Evolutionary conservation across 2,329 filamentous ascomycete genomes (phyloP).

Genomic region (Aureobasidium leucospermi): DNA sequence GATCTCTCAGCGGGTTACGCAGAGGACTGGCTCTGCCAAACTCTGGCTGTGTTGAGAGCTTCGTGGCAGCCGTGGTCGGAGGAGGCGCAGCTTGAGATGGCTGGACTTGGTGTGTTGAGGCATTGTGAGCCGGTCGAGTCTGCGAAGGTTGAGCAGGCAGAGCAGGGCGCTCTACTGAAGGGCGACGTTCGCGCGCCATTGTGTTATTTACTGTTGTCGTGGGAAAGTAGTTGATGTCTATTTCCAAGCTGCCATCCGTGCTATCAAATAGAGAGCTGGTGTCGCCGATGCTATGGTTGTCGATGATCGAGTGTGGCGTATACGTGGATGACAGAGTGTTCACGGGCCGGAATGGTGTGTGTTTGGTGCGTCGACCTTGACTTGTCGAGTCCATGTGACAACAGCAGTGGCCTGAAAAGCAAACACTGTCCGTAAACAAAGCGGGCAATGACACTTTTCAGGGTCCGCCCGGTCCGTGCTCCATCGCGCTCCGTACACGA

Average conservation of each 20-base stretch:
- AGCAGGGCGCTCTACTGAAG: conserved; percentile 22
- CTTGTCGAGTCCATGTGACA: not conserved
- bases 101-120: not conserved
- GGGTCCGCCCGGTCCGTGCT: not conserved
- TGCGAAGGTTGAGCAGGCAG: conserved; percentile 15
- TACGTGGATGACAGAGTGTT: not conserved
- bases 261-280: conserved; percentile 14
- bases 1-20: conserved; percentile 37
- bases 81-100: conserved; percentile 18
- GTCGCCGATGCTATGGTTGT: conserved; percentile 6
- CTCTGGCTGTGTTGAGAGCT: conserved; percentile 30
- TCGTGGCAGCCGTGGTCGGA: not conserved
- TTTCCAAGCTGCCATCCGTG: conserved; percentile 7
- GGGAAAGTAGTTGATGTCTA: not conserved
- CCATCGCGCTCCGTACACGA: not conserved
- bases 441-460: not conserved
- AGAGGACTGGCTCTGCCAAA: conserved; percentile 55
- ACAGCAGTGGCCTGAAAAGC: not conserved
- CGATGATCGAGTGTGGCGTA: not conserved
- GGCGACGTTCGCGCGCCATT: conserved; percentile 48
- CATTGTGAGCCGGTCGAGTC: not conserved
- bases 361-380: not conserved
- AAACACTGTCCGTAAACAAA: conserved; percentile 11
- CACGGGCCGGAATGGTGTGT: not conserved
- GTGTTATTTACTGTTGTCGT: conserved; percentile 17